These are phyloP conservation scores for Aulographum hederae DNA, from an alignment of 2,329 filamentous ascomycete genomes.

Conservation along the genomic window DNA sequence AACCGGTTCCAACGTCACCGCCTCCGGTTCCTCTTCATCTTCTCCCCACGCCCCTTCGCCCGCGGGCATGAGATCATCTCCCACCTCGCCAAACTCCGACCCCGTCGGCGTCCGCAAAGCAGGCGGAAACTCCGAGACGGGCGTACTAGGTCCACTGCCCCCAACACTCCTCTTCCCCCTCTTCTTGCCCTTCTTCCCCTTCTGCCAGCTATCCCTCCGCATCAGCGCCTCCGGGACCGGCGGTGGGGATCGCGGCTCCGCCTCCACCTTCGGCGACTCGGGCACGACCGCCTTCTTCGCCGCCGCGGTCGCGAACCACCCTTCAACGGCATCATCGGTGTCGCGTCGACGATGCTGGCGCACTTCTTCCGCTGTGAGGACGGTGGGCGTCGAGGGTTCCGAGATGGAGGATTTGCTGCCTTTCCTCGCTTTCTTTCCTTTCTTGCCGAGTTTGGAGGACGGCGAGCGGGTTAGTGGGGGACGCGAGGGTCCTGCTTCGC, in stretches of 20 bases:
- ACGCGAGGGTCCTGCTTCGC: conserved; percentile 16
- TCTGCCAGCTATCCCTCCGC: not conserved
- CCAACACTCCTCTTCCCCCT: not conserved
- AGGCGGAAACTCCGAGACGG: not conserved
- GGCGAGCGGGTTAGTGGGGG: conserved; percentile 6
- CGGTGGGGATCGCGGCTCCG: too few species aligned
- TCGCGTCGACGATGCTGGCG: not conserved
- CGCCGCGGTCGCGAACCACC: too few species aligned
- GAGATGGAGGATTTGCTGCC: not conserved
- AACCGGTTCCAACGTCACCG: conserved; percentile 22
- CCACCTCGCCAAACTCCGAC: too few species aligned
- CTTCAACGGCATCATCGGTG: too few species aligned
- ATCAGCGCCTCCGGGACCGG: not conserved
- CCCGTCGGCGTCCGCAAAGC: too few species aligned
- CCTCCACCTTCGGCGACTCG: too few species aligned
- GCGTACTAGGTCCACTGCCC: not conserved
- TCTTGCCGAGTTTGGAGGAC: conserved; percentile 10
- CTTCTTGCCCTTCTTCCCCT: conserved; percentile 4
- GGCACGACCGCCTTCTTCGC: too few species aligned
- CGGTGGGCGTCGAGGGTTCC: not conserved
- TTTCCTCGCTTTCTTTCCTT: conserved; percentile 14
- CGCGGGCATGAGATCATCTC: not conserved
- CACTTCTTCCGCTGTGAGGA: not conserved
- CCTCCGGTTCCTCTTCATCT: not conserved
- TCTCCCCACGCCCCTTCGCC: not conserved